Evolutionary conservation across 441 rosid species (phyloP).

Genomic region (Lepidium campestre): DNA sequence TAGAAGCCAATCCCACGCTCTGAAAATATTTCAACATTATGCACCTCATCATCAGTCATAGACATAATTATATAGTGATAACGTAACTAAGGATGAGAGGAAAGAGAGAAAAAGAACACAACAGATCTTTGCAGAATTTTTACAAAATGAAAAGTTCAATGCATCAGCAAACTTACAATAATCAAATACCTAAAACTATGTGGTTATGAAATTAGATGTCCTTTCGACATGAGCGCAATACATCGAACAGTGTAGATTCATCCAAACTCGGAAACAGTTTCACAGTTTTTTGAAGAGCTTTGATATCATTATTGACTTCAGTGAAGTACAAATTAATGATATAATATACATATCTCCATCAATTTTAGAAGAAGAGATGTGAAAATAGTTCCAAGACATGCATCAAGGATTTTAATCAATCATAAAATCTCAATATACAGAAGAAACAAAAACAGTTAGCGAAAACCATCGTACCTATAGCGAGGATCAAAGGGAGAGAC

Average conservation of each 20-base stretch:
- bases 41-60: neutral
- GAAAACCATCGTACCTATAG: slow-evolving; percentile 41
- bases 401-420: neutral
- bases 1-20: slow-evolving; percentile 70
- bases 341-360: neutral
- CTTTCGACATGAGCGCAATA: neutral
- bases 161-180: neutral
- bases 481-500: slow-evolving; percentile 67
- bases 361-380: neutral
- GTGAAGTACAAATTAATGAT: neutral
- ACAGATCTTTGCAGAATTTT: neutral
- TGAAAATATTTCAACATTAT: slow-evolving; percentile 16
- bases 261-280: neutral
- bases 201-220: neutral
- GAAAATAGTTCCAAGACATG: neutral
- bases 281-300: neutral
- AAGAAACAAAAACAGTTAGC: neutral
- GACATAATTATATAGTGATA: neutral
- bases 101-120: neutral
- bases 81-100: neutral
- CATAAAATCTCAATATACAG: neutral
- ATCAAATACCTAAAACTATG: neutral
- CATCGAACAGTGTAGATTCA: slow-evolving; percentile 20
- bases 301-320: neutral
- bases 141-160: neutral